Percentiles rank a stretch among this genome's conserved stretches.
phyloP scores from a whole-genome alignment of 2,329 filamentous ascomycete genomes.

The Pyricularia sp. region DNA sequence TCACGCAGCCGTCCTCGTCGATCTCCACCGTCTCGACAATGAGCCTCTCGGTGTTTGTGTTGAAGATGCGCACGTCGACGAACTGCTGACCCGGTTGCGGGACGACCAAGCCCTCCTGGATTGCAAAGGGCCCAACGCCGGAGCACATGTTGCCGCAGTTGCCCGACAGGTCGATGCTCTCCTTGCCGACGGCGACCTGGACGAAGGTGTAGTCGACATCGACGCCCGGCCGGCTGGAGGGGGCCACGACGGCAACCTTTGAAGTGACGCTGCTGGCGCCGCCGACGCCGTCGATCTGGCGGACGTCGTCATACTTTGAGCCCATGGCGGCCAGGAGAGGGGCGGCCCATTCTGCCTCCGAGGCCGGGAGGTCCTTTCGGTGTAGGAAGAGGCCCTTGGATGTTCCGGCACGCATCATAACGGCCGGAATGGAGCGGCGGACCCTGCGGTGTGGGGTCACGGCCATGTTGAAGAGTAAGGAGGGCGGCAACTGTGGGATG shows the following conservation, averaged over 20 bases:
- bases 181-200: constrained; percentile 46
- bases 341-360: constrained; percentile 34
- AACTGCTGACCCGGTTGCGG: constrained; percentile 10
- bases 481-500: not conserved
- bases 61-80: constrained; percentile 36
- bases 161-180: constrained; percentile 45
- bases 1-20: constrained; percentile 32
- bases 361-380: constrained; percentile 37
- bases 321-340: constrained; percentile 47
- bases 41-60: constrained; percentile 52
- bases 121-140: constrained; percentile 49
- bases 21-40: constrained; percentile 46
- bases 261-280: constrained; percentile 51
- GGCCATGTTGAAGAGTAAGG: not conserved
- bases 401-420: constrained; percentile 55
- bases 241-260: constrained; percentile 50
- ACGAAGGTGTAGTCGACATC: constrained; percentile 57
- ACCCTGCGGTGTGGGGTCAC: not conserved
- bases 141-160: constrained; percentile 58
- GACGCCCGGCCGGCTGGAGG: constrained; percentile 26
- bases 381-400: constrained; percentile 53
- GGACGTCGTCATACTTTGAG: constrained; percentile 41
- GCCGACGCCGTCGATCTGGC: constrained; percentile 55
- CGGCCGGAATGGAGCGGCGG: constrained; percentile 28
- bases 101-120: constrained; percentile 36